phyloP scores from a whole-genome alignment of 139 green algal species.

The Tetratostichococcus sp. region DNA sequence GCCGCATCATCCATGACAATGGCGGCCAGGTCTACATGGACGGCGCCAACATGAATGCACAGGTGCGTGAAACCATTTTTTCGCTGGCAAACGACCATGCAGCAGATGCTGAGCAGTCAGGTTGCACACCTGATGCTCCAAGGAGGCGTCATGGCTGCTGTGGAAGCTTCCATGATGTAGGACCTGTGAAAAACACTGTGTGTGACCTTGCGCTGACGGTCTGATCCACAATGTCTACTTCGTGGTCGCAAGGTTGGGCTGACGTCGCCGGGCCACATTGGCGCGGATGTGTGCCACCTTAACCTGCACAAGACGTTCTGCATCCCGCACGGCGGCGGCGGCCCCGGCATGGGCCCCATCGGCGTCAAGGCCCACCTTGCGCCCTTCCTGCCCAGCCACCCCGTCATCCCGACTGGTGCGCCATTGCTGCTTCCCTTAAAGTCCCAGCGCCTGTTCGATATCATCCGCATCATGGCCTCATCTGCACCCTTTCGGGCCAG shows the following conservation, averaged over 20 bases:
- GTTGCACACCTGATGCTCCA: no score
- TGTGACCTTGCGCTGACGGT: no score
- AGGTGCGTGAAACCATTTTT: no score
- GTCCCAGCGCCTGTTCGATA: no score
- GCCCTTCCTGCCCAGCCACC: constrained; percentile 95
- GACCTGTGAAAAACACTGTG: neutral
- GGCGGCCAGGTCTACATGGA: constrained; percentile 99
- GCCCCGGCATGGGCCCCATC: constrained; percentile 86
- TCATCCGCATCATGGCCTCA: no score
- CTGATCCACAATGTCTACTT: no score
- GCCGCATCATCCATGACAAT: constrained; percentile 89
- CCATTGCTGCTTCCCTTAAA: neutral
- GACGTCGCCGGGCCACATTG: constrained; percentile 94
- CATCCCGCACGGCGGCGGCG: constrained; percentile 97
- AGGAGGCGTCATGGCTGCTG: no score
- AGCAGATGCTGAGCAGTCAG: no score
- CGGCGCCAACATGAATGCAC: constrained; percentile 99
- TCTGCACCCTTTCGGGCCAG: no score
- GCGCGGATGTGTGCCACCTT: constrained; percentile 98
- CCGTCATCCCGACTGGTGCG: constrained; percentile 81
- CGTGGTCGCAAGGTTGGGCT: constrained; percentile 89
- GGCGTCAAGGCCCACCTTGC: constrained; percentile 95
- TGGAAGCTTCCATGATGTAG: neutral
- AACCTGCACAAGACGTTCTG: constrained; percentile 99
- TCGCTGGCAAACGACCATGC: no score